Conservation (phyloP, 2,329 filamentous ascomycete species). For the Curvularia eragrostidis region DNA sequence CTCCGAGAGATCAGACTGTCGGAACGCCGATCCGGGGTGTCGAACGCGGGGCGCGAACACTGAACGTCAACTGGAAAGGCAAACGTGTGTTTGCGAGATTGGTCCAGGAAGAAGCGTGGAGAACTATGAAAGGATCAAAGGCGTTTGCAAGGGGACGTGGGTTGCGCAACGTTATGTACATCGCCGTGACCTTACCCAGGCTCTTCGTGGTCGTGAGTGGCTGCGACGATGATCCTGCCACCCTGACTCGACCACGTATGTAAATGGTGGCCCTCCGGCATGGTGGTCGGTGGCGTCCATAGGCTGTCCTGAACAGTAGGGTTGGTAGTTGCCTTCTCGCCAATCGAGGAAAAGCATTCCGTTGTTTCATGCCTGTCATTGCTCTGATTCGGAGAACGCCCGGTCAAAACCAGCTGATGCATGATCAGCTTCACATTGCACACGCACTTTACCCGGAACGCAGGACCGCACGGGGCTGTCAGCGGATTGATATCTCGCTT, state of each 20-base stretch:
- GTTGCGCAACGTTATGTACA: conserved; percentile 24
- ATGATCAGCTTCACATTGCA: conserved; percentile 23
- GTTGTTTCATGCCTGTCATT: conserved; percentile 7
- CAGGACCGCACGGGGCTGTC: conserved; percentile 37
- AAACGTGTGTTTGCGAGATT: background rate
- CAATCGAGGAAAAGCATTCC: conserved; percentile 29
- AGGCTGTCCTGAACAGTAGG: conserved; percentile 21
- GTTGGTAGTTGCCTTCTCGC: conserved; percentile 29
- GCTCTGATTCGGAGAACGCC: conserved; percentile 28
- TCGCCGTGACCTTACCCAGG: conserved; percentile 18
- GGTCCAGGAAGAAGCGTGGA: background rate
- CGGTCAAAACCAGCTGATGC: conserved; percentile 16
- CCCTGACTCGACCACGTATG: conserved; percentile 17
- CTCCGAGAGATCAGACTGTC: background rate
- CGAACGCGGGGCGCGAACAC: conserved; percentile 1
- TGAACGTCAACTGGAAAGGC: background rate
- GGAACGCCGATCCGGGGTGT: conserved; percentile 3
- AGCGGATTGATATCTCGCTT: conserved; percentile 28
- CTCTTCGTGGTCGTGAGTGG: conserved; percentile 18
- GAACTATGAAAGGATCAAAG: conserved; percentile 1
- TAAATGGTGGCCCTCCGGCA: conserved; percentile 16
- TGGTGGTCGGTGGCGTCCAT: conserved; percentile 20
- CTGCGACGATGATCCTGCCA: conserved; percentile 21
- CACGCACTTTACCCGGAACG: conserved; percentile 40
- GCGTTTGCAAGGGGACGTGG: conserved; percentile 15